Evolutionary conservation across 2,329 filamentous ascomycete species (phyloP).

Genomic region (Aspergillus flavus): DNA sequence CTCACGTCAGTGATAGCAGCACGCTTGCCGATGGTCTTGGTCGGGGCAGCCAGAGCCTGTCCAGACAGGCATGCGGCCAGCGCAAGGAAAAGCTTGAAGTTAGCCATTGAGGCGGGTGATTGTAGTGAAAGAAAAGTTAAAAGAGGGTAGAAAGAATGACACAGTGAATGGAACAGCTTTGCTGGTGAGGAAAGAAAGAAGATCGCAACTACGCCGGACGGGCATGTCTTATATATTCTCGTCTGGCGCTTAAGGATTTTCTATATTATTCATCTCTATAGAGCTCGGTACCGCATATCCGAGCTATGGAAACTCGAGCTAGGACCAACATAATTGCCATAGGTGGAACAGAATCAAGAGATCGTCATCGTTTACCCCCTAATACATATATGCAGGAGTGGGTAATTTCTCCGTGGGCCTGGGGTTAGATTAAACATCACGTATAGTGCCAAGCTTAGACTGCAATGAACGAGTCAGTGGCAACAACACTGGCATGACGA

Average conservation of each 20-base stretch:
- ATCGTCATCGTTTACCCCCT: not conserved
- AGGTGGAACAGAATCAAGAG: not conserved
- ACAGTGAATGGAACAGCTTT: not conserved
- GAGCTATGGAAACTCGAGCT: not conserved
- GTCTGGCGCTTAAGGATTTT: not conserved
- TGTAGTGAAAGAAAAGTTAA: not conserved
- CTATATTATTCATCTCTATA: not conserved
- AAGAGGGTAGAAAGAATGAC: constrained; percentile 10
- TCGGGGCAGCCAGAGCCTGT: constrained; percentile 31
- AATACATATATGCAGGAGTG: not conserved
- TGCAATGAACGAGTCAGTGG: not conserved
- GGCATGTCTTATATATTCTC: constrained; percentile 12
- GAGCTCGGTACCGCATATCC: not conserved
- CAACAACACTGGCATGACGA: not conserved
- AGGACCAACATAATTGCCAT: not conserved
- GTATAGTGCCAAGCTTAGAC: not conserved
- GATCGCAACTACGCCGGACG: not conserved
- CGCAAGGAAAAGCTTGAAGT: constrained; percentile 28
- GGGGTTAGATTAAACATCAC: not conserved
- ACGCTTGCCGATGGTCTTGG: constrained; percentile 27
- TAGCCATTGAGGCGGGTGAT: constrained; percentile 22
- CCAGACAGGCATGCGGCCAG: constrained; percentile 27
- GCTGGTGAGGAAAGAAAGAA: constrained; percentile 15
- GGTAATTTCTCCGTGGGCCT: constrained; percentile 4
- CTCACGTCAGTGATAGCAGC: constrained; percentile 29